phyloP scores from a whole-genome alignment of 1,284 basidiomycete genomes.

The Bondarzewia mesenterica region DNA sequence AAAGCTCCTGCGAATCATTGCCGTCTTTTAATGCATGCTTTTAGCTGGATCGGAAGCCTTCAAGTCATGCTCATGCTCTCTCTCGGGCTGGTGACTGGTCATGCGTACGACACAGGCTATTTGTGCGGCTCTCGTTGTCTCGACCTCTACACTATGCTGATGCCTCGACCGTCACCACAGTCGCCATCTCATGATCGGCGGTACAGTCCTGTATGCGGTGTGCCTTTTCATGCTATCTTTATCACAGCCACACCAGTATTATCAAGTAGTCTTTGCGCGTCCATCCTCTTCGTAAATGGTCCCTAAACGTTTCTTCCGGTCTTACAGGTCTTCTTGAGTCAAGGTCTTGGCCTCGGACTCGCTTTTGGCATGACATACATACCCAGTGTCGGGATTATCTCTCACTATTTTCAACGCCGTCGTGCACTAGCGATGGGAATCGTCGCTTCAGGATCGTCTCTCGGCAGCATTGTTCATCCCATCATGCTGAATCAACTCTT shows the following conservation, averaged over 20 bases:
- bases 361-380: conserved; percentile 11
- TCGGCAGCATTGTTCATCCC: conserved; percentile 19
- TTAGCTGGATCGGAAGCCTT: background rate
- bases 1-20: background rate
- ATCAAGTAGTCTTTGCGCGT: conserved; percentile 9
- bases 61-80: background rate
- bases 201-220: conserved; percentile 27
- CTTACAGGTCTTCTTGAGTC: conserved; percentile 16
- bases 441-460: conserved; percentile 14
- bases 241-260: conserved; percentile 21
- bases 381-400: conserved; percentile 11
- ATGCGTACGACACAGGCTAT: background rate
- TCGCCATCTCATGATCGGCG: conserved; percentile 30
- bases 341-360: conserved; percentile 15
- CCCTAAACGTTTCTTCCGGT: too few species aligned
- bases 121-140: background rate
- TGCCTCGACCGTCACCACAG: conserved; percentile 15
- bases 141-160: background rate
- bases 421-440: conserved; percentile 15
- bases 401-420: conserved; percentile 14
- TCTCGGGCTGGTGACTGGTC: background rate
- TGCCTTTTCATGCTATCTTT: conserved; percentile 37
- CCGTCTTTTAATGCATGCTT: background rate
- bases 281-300: background rate
- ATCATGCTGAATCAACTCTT: conserved; percentile 23